Base-by-base conservation (phyloP, 78 protist species). In the Dictyostelium firmibasis region DNA sequence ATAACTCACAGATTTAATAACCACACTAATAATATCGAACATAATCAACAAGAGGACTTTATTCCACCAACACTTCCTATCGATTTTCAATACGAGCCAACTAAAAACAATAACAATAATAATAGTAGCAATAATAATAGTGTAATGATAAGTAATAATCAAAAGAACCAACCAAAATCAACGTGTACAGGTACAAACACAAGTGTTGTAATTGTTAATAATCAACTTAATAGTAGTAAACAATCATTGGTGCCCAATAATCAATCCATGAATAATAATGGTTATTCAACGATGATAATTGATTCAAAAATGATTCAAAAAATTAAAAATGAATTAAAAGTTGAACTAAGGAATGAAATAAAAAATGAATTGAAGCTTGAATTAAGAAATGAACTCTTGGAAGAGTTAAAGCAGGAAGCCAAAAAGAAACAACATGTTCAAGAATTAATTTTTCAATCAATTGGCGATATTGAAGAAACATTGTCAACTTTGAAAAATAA, bases 31-130 rank as follows among this genome's bases (percentile, higher is more conserved):
- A 36, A 74, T 2, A 36, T 29, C 38, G 5, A 36, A 29, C 62
- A 53, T 9, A 14, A 14, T 4, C 31, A n/a, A 13, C 50, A 57
- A 44, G 64, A 53, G 7, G 86, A 81, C 20, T 47, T 44, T 25
- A 27, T 81, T 57, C 75, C 86, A 18, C 74, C 86, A 81, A 81
- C 86, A 31, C 29, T 81, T 38, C 86, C 86, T 23, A 25, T 57
- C 20, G 62, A 38, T 23, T 38, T 76, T 23, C 62, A 23, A 14
- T 38, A 36, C 38, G 67, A 44, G 5, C 4, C 36, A 33, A 81
- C 18, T 27, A 47, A 33, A 20, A 81, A 14, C 3, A 81, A 31
- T 27, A 53, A 14, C 25, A 25, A 53, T 53, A 81, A 11, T 31
- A 53, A 57, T 6, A 81, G 25, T n/a, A 38, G n/a, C 20, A 77